Evolutionary conservation across 75 land plant species (phyloP), one percentile per base, ranked within the genome.

Genomic region (Larix kaempferi): DNA sequence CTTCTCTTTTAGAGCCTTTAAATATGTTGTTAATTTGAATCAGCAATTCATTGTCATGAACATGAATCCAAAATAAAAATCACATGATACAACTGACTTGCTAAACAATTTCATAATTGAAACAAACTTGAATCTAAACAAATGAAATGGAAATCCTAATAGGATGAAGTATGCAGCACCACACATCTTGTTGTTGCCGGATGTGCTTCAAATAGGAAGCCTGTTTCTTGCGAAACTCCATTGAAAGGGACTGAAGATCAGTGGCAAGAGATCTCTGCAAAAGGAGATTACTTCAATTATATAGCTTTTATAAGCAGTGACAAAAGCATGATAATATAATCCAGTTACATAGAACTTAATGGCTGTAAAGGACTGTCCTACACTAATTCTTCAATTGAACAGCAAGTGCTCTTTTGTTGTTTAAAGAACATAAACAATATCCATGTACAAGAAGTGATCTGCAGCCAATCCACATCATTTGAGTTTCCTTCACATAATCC

Each of bases 231-330:
- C 99, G 86, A n/a, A 91, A 89, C 25, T 96, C 99, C 91, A 96
- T 84, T 62, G 99, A 96, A 33, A 96, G 82, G n/a, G 82, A 88
- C 76, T 96, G 99, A 75, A 96, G 91, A 74, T 96, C 98, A 52
- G 98, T 94, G 57, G 99, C 99, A 71, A 96, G 88, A 55, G 95
- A 96, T 29, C 98, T 88, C 99, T 96, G 95, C 23, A 37, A 1
- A 29, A 11, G 14, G 65, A 62, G 33, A 62, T 11, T 13, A 62
- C 27, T 62, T 62, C 65, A 62, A 27, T 62, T 62, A 62, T 27
- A 25, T 25, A 26, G 65, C 29, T 26, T 26, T 62, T 25, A 27
- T 25, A 62, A n/a, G 65, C 25, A 62, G 15, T 1, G 33, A 62
- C 33, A 12, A 25, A 15, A 25, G 15, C 27, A 62, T 62, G 65